Evolutionary conservation across 2,329 filamentous ascomycete species (phyloP), one percentile per base, ranked within the genome.

Genomic region (Trichoderma citrinoviride): DNA sequence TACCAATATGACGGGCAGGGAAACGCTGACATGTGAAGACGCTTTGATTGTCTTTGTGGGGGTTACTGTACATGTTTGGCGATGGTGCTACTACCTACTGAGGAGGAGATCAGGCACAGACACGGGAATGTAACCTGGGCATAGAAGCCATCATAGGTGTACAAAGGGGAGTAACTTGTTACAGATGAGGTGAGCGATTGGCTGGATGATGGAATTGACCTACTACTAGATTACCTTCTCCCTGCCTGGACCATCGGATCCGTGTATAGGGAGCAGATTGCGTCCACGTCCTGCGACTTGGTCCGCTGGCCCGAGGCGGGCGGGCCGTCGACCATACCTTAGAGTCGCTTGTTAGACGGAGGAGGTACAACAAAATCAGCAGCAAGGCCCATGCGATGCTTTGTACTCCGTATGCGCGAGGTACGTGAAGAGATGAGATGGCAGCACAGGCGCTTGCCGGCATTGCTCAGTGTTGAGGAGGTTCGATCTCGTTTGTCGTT

Each of bases 231-330:
- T 40, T 17, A 14, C 50, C 21, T 25, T 1, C 2, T n/a, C n/a
- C n/a, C n/a, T n/a, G 21, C n/a, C n/a, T 27, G 41, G 21, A 27
- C 23, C 41, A 43, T 58, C 27, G 27, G 44, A 37, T 37, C 33
- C 27, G 27, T 29, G 5, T 3, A 12, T 37, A 37, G 7, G 33
- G 10, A 37, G 10, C 10, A 37, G 10, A 37, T 37, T 37, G 33
- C 14, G 33, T 37, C 3, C 10, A 29, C 10, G 33, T 27, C 17
- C 15, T 33, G n/a, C 23, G 44, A 33, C 33, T 53, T 54, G 37
- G 58, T 62, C 58, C 58, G 58, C 17, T 62, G 58, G 58, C 46
- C 58, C 58, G 58, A 62, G 58, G 49, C 7, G 49, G 49, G 58
- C 58, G 58, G 40, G 58, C 49, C 57, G 37, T 61, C 37, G 46